Evolutionary conservation across 2,329 filamentous ascomycete genomes (phyloP).

Genomic region (Nemania sp.): DNA sequence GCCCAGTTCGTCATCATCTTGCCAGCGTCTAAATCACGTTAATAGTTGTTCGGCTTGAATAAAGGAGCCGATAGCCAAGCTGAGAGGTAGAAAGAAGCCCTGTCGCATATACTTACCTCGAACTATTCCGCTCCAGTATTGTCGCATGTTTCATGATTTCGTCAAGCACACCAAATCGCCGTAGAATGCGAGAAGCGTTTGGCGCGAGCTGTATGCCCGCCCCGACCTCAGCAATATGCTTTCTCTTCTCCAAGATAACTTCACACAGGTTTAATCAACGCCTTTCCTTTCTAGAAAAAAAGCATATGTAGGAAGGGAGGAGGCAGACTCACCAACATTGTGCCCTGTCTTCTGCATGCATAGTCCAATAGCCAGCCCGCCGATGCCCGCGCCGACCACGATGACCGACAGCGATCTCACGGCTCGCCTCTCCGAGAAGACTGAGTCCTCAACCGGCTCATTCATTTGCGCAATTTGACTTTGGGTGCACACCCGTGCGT

Average conservation of each 20-base stretch:
- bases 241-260: constrained; percentile 42
- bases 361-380: constrained; percentile 47
- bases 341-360: constrained; percentile 39
- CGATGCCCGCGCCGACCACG: constrained; percentile 48
- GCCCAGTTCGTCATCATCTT: constrained; percentile 34
- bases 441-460: not conserved
- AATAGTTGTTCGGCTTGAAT: not conserved
- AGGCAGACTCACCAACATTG: constrained; percentile 17
- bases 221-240: constrained; percentile 44
- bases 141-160: constrained; percentile 25
- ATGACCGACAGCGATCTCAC: constrained; percentile 29
- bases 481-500: no score
- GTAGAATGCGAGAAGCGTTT: constrained; percentile 41
- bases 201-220: constrained; percentile 46
- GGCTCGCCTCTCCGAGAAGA: constrained; percentile 21
- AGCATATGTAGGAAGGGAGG: not conserved
- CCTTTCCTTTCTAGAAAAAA: not conserved
- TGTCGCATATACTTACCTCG: constrained; percentile 33
- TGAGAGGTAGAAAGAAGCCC: not conserved
- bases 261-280: constrained; percentile 24
- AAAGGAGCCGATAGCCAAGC: not conserved
- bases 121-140: constrained; percentile 38
- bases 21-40: constrained; percentile 30
- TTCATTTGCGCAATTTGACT: no score
- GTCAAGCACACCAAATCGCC: constrained; percentile 39